These are phyloP conservation scores for Apodospora peruviana DNA, from an alignment of 495 filamentous ascomycete species.

Conservation along the genomic window DNA sequence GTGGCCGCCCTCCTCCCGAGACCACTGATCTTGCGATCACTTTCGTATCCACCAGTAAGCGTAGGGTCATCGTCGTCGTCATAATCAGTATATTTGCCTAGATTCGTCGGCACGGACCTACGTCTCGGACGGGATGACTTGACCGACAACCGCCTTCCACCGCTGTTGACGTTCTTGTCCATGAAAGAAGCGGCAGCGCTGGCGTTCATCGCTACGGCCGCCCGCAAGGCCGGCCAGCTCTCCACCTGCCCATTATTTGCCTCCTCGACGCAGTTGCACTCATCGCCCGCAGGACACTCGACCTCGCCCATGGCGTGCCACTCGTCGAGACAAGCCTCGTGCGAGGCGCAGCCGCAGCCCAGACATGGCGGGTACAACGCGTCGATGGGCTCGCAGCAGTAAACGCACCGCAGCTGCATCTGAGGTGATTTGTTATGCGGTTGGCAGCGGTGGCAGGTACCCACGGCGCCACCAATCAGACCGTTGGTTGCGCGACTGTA, in stretches of 20 bases:
- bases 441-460: conserved; percentile 45
- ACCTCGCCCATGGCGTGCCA: conserved; percentile 44
- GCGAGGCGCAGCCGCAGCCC: conserved; percentile 55
- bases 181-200: background rate
- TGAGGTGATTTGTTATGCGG: conserved; percentile 44
- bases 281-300: conserved; percentile 44
- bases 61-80: conserved; percentile 1
- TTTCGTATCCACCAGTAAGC: conserved; percentile 10
- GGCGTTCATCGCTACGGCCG: conserved; percentile 7
- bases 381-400: conserved; percentile 53
- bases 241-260: conserved; percentile 35
- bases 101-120: conserved; percentile 19
- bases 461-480: conserved; percentile 42
- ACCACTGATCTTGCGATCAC: background rate
- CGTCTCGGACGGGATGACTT: conserved; percentile 8
- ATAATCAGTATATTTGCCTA: conserved; percentile 12
- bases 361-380: conserved; percentile 54
- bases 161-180: background rate
- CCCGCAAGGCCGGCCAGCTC: conserved; percentile 27
- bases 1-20: background rate
- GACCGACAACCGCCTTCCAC: background rate
- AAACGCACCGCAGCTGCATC: conserved; percentile 50
- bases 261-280: conserved; percentile 41
- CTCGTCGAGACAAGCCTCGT: conserved; percentile 48
- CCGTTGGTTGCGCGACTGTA: conserved; percentile 24